Evolutionary conservation across 2,329 filamentous ascomycete genomes (phyloP).

Genomic region (Colletotrichum cereale): DNA sequence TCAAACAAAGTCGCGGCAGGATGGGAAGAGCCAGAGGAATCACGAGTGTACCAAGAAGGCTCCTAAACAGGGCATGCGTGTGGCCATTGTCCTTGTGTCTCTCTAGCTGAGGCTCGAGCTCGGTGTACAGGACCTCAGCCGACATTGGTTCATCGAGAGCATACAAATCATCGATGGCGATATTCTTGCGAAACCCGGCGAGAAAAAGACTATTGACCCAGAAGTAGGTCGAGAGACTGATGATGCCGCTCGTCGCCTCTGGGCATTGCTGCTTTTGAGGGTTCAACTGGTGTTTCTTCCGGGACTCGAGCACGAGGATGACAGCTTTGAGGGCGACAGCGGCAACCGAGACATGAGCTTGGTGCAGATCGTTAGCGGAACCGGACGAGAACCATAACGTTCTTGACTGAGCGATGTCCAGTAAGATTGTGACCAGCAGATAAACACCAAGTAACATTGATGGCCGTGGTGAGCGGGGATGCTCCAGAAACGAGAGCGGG

Average conservation of each 20-base stretch:
- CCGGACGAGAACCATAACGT: constrained; percentile 23
- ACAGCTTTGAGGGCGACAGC: constrained; percentile 41
- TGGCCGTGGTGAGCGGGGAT: constrained; percentile 46
- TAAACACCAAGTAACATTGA: constrained; percentile 33
- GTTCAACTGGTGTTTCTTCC: constrained; percentile 38
- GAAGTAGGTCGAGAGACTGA: constrained; percentile 47
- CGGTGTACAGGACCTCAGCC: constrained; percentile 14
- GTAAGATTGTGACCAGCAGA: constrained; percentile 11
- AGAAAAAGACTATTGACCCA: constrained; percentile 53
- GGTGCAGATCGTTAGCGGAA: not conserved
- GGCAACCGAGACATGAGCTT: constrained; percentile 37
- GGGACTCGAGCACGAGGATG: constrained; percentile 42
- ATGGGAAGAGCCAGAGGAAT: constrained; percentile 51
- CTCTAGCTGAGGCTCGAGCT: constrained; percentile 29
- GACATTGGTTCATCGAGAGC: constrained; percentile 39
- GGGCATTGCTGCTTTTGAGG: constrained; percentile 52
- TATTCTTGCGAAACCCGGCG: constrained; percentile 47
- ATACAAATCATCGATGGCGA: constrained; percentile 48
- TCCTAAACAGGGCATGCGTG: constrained; percentile 47
- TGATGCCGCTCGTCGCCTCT: constrained; percentile 51
- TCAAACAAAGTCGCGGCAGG: constrained; percentile 47
- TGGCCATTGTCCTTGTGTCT: constrained; percentile 10
- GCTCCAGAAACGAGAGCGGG: constrained; percentile 48
- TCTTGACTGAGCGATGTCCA: constrained; percentile 11
- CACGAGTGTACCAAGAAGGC: constrained; percentile 46